Base-by-base conservation (phyloP, 306 rosid species). In the Cotoneaster glaucophyllus region DNA sequence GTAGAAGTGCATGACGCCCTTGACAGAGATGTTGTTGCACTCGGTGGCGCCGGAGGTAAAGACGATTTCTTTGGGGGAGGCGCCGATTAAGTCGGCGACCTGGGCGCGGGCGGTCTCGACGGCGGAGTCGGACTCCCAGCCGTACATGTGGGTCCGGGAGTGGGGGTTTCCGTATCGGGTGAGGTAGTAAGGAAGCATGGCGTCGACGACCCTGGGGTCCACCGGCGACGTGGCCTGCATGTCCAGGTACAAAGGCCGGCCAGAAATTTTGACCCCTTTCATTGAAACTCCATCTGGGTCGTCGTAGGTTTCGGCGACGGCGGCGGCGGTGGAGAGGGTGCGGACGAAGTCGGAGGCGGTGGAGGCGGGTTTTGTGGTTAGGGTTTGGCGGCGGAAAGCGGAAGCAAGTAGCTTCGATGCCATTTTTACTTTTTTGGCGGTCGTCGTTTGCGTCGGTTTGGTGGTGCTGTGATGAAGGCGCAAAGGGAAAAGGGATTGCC, bases 41-140 rank as follows among this genome's bases (percentile, higher is more conserved):
- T 94, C 97, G 1, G 98, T 94, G 1, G 98, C 97, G 14, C 98
- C 97, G 11, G 98, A 95, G 64, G 97, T 90, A 58, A 92, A 92
- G 26, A 95, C 83, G 1, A 92, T 87, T 81, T 95, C 98, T 68
- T 95, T 92, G 0, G 97, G 93, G 2, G 96, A 92, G 25, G 98
- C 93, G 11, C 87, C 87, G 65, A 92, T 82, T 1, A 95, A 79
- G 24, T 86, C 66, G 2, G 98, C 96, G 0, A 94, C 93, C 65
- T 90, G 95, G 1, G 92, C 79, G 11, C 98, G 97, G 57, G 98
- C 93, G 54, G 70, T 45, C 65, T 95, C 98, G 0, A 90, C 97
- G 11, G 98, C 98, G n/a, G 72, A 71, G 77, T 95, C 98, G 21
- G 98, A 93, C 41, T 95, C 98, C 98, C 98, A 95, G 14, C 98